Evolutionary conservation across 768 basidiomycete species (phyloP).

Genomic region (Paxillus rubicundulus): DNA sequence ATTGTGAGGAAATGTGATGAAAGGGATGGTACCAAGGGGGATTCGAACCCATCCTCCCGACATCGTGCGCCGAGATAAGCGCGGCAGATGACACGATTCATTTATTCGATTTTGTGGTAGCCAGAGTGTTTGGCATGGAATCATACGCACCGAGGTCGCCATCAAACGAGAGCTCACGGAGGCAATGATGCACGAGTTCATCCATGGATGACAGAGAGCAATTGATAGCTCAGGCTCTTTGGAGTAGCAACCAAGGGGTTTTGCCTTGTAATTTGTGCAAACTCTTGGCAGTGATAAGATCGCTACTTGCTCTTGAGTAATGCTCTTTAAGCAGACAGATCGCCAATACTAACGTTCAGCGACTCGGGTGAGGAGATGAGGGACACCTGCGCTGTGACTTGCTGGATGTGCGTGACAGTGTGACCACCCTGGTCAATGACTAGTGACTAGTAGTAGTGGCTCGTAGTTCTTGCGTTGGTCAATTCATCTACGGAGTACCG

Average conservation of each 20-base stretch:
- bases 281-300: not conserved
- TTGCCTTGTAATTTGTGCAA: slow-evolving; percentile 3
- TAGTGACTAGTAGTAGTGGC: not conserved
- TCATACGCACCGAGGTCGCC: slow-evolving; percentile 77
- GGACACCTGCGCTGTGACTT: not conserved
- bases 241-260: not conserved
- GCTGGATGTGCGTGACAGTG: not conserved
- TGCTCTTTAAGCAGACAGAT: not conserved
- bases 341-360: not conserved
- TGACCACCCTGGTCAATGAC: not conserved
- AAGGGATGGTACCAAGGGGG: slow-evolving; percentile 31
- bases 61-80: not conserved
- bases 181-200: slow-evolving; percentile 78
- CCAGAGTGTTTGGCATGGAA: not conserved
- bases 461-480: not conserved
- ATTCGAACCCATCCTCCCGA: slow-evolving; percentile 42
- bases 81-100: not conserved
- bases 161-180: slow-evolving; percentile 86
- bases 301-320: not conserved
- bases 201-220: slow-evolving; percentile 54
- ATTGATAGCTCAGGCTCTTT: not conserved
- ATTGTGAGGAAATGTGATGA: slow-evolving; percentile 15
- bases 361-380: slow-evolving; percentile 3
- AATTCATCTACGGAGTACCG: not conserved
- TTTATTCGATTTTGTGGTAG: too few relatives aligned